These are phyloP conservation scores for Saccharomycopsis vini DNA, from an alignment of 805 yeast species.

Conservation along the genomic window DNA sequence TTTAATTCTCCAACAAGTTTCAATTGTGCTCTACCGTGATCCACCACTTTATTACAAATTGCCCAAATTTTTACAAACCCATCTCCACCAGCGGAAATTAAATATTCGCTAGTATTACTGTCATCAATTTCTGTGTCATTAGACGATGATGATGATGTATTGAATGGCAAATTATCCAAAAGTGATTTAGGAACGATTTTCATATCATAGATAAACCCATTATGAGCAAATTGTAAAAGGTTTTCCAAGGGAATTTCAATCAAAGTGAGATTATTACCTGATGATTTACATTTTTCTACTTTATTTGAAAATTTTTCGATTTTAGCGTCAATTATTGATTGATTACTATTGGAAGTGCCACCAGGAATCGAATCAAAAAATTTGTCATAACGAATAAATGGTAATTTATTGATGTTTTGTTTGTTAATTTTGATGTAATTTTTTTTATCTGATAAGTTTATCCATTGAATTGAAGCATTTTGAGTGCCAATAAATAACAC, in stretches of 20 bases:
- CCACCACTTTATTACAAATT: constrained; percentile 23
- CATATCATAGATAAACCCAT: constrained; percentile 73
- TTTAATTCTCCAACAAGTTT: constrained; percentile 35
- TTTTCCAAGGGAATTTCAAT: constrained; percentile 63
- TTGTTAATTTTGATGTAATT: constrained; percentile 21
- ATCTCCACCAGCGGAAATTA: constrained; percentile 83
- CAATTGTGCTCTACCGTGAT: constrained; percentile 16
- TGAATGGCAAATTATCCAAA: too few species aligned
- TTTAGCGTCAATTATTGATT: constrained; percentile 22
- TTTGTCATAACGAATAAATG: constrained; percentile 63
- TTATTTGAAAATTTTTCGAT: constrained; percentile 15
- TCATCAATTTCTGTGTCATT: too few species aligned
- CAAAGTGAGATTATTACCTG: constrained; percentile 28
- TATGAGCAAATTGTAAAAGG: constrained; percentile 75
- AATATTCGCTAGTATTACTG: constrained; percentile 25
- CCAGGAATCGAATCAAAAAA: constrained; percentile 82
- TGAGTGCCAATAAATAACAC: constrained; percentile 83
- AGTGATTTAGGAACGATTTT: constrained; percentile 19
- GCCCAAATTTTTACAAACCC: constrained; percentile 82
- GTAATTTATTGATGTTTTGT: constrained; percentile 34
- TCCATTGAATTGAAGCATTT: constrained; percentile 80
- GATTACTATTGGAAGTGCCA: constrained; percentile 50
- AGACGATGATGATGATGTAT: too few species aligned
- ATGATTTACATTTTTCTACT: constrained; percentile 7
- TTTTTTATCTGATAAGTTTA: constrained; percentile 29